Evolutionary conservation across 257 asterid species (phyloP).

Genomic region (Avicennia marina): DNA sequence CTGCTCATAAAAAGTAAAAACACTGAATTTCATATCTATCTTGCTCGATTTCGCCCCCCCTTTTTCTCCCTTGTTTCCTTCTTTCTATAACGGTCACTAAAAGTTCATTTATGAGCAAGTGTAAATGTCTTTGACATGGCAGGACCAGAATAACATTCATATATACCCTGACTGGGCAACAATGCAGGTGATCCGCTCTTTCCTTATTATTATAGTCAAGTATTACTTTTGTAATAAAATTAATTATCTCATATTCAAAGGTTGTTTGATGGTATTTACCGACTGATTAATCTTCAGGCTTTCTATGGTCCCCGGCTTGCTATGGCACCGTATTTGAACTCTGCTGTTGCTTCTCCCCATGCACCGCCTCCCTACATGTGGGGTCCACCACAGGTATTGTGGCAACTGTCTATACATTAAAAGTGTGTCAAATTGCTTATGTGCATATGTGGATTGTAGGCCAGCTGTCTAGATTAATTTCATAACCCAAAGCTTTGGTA

Average conservation of each 20-base stretch:
- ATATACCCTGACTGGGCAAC: constrained; percentile 95
- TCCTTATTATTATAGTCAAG: background rate
- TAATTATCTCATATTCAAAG: background rate
- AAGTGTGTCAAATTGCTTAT: background rate
- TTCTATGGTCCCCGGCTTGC: constrained; percentile 92
- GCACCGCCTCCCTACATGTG: constrained; percentile 88
- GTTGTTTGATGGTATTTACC: background rate
- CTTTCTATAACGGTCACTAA: no score
- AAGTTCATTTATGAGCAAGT: no score
- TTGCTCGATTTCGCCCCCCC: no score
- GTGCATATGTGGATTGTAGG: no score
- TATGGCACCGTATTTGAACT: constrained; percentile 76
- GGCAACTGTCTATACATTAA: no score
- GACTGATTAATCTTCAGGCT: constrained; percentile 46
- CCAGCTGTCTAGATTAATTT: background rate
- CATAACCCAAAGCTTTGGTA: background rate
- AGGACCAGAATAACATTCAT: constrained; percentile 72
- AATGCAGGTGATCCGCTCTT: constrained; percentile 61
- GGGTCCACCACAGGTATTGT: constrained; percentile 92
- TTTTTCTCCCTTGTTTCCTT: no score
- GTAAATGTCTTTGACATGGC: constrained; percentile 28
- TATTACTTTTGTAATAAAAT: background rate
- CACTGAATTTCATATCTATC: no score
- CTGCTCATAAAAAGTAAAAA: no score
- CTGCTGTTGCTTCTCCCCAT: constrained; percentile 76